phyloP scores from a whole-genome alignment of 2,329 filamentous ascomycete genomes.

The Aspergillus fumigatus region DNA sequence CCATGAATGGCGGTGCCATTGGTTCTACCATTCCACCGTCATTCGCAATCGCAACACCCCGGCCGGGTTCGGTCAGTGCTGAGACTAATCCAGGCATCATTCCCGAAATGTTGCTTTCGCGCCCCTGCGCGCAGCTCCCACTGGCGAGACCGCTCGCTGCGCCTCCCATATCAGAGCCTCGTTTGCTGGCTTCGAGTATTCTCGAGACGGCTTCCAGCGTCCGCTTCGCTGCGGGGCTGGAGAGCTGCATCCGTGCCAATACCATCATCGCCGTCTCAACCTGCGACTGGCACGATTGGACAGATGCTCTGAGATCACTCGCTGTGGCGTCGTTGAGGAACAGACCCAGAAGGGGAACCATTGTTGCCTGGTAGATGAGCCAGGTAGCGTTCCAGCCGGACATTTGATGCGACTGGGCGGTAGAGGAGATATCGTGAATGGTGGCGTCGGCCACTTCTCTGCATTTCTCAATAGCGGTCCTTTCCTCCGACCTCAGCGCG shows the following conservation, averaged over 20 bases:
- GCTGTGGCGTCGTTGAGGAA: constrained; percentile 46
- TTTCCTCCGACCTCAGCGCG: constrained; percentile 56
- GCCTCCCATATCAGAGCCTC: constrained; percentile 17
- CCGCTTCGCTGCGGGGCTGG: constrained; percentile 59
- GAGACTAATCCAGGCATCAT: constrained; percentile 9
- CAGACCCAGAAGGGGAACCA: constrained; percentile 71
- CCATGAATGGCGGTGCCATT: constrained; percentile 20
- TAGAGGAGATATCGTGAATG: constrained; percentile 66
- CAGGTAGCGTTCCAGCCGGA: constrained; percentile 77
- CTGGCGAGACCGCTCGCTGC: constrained; percentile 8
- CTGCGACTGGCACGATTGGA: constrained; percentile 49
- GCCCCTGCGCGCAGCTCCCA: constrained; percentile 13
- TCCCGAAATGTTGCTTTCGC: constrained; percentile 9
- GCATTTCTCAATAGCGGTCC: constrained; percentile 64
- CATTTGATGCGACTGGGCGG: constrained; percentile 70
- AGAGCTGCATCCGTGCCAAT: constrained; percentile 54
- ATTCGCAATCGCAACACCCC: constrained; percentile 12
- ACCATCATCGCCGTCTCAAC: constrained; percentile 46
- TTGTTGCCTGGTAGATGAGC: constrained; percentile 75
- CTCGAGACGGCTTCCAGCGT: constrained; percentile 60
- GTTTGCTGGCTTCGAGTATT: constrained; percentile 56
- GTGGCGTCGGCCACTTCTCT: constrained; percentile 64
- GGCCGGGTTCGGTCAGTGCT: constrained; percentile 15
- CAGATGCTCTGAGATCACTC: constrained; percentile 59
- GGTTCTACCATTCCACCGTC: constrained; percentile 23